phyloP scores from a whole-genome alignment of 495 filamentous ascomycete genomes.

The Penicillium bialowiezense region DNA sequence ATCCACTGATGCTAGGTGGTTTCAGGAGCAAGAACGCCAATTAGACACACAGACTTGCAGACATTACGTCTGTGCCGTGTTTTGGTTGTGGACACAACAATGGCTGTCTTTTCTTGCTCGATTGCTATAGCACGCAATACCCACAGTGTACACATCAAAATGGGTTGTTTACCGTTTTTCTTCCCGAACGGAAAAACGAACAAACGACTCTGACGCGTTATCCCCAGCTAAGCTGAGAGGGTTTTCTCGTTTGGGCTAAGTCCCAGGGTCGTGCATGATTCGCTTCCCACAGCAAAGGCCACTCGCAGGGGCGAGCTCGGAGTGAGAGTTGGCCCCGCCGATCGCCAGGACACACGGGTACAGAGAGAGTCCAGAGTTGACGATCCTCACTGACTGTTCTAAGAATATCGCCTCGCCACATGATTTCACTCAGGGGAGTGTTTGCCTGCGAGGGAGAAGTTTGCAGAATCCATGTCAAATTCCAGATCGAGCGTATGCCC shows the following conservation, averaged over 20 bases:
- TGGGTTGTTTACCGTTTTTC: background rate
- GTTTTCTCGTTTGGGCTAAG: conserved; percentile 1
- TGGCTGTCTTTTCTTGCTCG: background rate
- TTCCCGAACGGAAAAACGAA: background rate
- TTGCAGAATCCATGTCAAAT: background rate
- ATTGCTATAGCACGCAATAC: background rate
- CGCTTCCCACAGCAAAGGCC: background rate
- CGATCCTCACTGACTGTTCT: background rate
- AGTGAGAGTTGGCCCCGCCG: background rate
- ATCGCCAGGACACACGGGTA: conserved; percentile 5
- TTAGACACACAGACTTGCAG: background rate
- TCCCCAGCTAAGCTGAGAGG: background rate
- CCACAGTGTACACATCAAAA: background rate
- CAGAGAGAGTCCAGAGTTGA: background rate
- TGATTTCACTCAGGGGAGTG: background rate
- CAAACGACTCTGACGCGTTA: background rate
- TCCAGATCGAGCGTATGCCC: background rate
- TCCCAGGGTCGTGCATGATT: conserved; percentile 4
- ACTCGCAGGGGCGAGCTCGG: background rate
- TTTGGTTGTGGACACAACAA: background rate
- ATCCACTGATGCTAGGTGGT: conserved; percentile 10
- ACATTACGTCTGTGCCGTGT: background rate
- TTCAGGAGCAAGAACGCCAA: background rate
- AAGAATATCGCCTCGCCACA: background rate
- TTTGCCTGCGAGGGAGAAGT: background rate